Conservation (phyloP, 2,329 filamentous ascomycete species). For the Xylariaceae sp. region DNA sequence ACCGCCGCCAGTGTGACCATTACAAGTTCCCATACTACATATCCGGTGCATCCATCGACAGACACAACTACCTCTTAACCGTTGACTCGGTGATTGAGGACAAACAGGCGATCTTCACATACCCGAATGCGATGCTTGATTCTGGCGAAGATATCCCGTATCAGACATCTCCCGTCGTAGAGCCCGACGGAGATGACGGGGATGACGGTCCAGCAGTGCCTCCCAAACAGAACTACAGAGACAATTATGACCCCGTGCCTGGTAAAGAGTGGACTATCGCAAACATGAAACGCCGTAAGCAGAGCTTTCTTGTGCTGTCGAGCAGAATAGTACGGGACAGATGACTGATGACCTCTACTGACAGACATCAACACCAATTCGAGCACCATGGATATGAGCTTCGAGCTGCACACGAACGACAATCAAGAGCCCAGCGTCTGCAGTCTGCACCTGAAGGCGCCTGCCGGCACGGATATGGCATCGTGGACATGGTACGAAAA, state of each 20-base stretch:
- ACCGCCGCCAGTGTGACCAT: conserved; percentile 3
- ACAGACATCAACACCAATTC: conserved; percentile 14
- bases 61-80: conserved; percentile 20
- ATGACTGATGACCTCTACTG: neutral
- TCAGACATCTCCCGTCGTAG: conserved; percentile 5
- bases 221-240: neutral
- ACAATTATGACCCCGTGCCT: neutral
- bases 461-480: conserved; percentile 6
- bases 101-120: conserved; percentile 19
- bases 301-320: neutral
- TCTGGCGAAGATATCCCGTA: conserved; percentile 11
- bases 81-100: conserved; percentile 8
- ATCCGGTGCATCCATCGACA: conserved; percentile 17
- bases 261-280: conserved; percentile 8
- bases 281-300: conserved; percentile 5
- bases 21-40: conserved; percentile 7
- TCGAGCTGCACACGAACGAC: conserved; percentile 9
- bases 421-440: conserved; percentile 6
- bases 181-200: too few species aligned
- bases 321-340: neutral
- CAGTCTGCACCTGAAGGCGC: conserved; percentile 14
- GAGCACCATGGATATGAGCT: conserved; percentile 12
- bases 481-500: conserved; percentile 22
- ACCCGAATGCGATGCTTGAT: conserved; percentile 21
- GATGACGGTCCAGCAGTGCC: neutral